A percentile compares a stretch with the other conserved stretches of the same genome.
phyloP scores from a whole-genome alignment of 139 green algal species.

The Micractinium sp. region DNA sequence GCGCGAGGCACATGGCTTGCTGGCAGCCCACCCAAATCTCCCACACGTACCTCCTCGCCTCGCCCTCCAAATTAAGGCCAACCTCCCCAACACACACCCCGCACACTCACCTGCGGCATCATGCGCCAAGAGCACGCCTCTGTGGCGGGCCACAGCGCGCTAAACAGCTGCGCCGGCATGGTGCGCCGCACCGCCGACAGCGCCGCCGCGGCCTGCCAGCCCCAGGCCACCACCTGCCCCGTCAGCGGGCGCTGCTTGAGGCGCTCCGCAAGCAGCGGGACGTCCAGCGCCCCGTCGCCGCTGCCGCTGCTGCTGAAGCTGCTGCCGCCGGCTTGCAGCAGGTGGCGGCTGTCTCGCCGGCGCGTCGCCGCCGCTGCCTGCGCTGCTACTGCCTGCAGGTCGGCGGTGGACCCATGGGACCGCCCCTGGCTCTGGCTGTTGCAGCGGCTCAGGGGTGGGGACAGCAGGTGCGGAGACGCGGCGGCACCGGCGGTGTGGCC shows the following conservation, averaged over 20 bases:
- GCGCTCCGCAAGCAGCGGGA: not conserved
- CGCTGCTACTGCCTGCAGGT: not conserved
- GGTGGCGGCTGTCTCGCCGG: not conserved
- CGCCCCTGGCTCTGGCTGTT: not conserved
- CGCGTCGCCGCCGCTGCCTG: not conserved
- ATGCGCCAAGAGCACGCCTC: constrained; percentile 20
- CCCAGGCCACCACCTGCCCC: constrained; percentile 41
- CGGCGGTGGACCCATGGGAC: not conserved
- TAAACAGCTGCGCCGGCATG: constrained; percentile 31
- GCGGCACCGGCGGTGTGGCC: not conserved
- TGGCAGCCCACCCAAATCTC: no score
- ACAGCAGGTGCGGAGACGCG: not conserved
- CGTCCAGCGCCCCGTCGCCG: not conserved
- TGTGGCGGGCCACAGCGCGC: constrained; percentile 33
- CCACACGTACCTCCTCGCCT: no score
- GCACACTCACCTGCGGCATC: constrained; percentile 37
- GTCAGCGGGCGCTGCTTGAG: constrained; percentile 25
- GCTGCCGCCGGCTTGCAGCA: not conserved
- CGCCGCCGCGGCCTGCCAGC: constrained; percentile 24
- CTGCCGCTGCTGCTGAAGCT: not conserved
- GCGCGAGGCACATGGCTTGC: no score
- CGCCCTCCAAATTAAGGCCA: not conserved
- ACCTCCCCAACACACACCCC: not conserved
- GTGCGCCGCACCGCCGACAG: not conserved
- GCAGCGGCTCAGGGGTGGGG: not conserved